phyloP scores from a whole-genome alignment of 2,329 filamentous ascomycete genomes.

The Erysiphe pulchra region DNA sequence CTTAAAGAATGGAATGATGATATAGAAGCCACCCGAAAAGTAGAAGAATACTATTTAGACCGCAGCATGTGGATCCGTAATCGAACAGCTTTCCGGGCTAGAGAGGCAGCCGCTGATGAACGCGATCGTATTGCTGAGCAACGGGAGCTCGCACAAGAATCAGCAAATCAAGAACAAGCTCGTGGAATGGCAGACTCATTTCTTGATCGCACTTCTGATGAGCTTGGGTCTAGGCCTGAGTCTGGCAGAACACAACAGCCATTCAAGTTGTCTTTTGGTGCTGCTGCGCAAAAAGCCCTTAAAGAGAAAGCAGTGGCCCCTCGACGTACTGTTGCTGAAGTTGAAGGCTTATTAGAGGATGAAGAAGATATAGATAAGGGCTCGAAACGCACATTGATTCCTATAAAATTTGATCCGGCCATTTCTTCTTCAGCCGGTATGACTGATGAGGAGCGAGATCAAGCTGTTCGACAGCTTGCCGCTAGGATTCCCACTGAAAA shows the following conservation, averaged over 20 bases:
- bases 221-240: conserved; percentile 30
- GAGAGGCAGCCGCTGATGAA: conserved; percentile 59
- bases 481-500: conserved; percentile 75
- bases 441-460: conserved; percentile 66
- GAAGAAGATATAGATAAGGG: conserved; percentile 57
- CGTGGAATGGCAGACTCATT: conserved; percentile 75
- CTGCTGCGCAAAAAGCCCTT: conserved; percentile 51
- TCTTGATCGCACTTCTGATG: conserved; percentile 58
- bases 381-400: conserved; percentile 49
- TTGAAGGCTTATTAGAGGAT: conserved; percentile 83
- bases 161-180: conserved; percentile 51
- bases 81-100: conserved; percentile 42
- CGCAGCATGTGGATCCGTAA: conserved; percentile 65
- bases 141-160: conserved; percentile 42
- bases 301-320: conserved; percentile 28
- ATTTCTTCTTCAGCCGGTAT: conserved; percentile 39
- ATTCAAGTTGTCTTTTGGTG: conserved; percentile 83
- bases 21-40: conserved; percentile 44
- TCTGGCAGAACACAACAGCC: conserved; percentile 31
- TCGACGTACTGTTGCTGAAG: conserved; percentile 68
- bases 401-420: conserved; percentile 52
- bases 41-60: conserved; percentile 67
- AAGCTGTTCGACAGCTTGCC: conserved; percentile 59
- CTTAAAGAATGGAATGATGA: conserved; percentile 77
- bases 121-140: conserved; percentile 56